A percentile compares a stretch with the other conserved stretches of the same genome.
These are phyloP conservation scores for Chenopodium suecicum DNA, from an alignment of 148 eudicot species.

Conservation along the genomic window DNA sequence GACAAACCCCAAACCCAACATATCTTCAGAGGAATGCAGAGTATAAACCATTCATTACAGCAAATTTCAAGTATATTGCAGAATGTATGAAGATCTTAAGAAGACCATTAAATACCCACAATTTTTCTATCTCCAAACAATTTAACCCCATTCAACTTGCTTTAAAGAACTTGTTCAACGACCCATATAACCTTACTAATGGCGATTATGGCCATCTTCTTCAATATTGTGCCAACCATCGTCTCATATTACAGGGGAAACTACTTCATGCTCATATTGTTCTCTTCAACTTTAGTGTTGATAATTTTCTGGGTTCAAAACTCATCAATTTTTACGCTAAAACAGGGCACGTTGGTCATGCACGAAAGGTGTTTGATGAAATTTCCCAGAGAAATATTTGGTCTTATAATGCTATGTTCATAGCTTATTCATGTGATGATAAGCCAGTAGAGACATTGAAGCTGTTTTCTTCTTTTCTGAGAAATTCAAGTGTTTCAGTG, in stretches of 20 bases:
- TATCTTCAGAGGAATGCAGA: background rate
- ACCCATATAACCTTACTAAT: slow-evolving; percentile 35
- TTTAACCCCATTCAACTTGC: slow-evolving; percentile 20
- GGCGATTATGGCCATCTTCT: slow-evolving; percentile 47
- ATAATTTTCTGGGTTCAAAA: slow-evolving; percentile 63
- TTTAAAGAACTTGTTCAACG: slow-evolving; percentile 5
- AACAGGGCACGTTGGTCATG: slow-evolving; percentile 26
- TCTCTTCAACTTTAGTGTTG: slow-evolving; percentile 32
- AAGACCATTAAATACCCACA: slow-evolving; percentile 12
- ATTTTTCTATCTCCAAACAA: background rate
- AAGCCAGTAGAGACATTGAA: slow-evolving; percentile 29
- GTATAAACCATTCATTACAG: background rate
- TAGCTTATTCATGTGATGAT: slow-evolving; percentile 38
- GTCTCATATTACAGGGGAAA: slow-evolving; percentile 45
- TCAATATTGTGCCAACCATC: slow-evolving; percentile 52
- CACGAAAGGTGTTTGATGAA: slow-evolving; percentile 63
- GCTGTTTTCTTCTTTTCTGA: slow-evolving; percentile 34
- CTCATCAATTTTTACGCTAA: slow-evolving; percentile 53
- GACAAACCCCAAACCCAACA: background rate
- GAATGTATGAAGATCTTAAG: slow-evolving; percentile 43
- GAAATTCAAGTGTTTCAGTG: background rate
- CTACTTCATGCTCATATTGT: slow-evolving; percentile 56
- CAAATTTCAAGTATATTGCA: background rate
- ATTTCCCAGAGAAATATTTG: slow-evolving; percentile 53
- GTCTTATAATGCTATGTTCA: slow-evolving; percentile 53